These are phyloP conservation scores for Hanseniaspora thailandica DNA, from an alignment of 805 yeast genomes.

Conservation along the genomic window DNA sequence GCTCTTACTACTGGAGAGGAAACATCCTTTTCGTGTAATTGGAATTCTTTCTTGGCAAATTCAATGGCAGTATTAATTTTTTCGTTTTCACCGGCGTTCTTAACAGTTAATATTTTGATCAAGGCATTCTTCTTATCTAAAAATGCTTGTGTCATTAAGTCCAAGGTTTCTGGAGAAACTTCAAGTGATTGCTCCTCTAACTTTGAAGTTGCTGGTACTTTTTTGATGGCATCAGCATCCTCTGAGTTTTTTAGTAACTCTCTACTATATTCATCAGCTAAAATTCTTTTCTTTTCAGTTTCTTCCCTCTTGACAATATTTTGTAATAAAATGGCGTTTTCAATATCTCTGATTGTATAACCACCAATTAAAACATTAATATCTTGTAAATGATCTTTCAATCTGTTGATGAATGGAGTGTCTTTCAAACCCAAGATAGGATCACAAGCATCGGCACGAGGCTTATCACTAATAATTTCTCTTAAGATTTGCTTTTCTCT, in stretches of 20 bases:
- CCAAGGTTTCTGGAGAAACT: constrained; percentile 16
- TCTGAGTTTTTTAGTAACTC: background rate
- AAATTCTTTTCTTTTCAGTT: background rate
- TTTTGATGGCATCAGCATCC: background rate
- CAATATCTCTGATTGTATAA: constrained; percentile 52
- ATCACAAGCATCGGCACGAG: constrained; percentile 39
- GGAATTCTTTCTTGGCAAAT: constrained; percentile 69
- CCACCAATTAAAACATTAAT: constrained; percentile 53
- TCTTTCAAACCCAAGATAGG: constrained; percentile 70
- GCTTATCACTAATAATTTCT: constrained; percentile 9
- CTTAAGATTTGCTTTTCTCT: constrained; percentile 10
- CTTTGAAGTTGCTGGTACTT: background rate
- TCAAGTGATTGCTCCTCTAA: background rate
- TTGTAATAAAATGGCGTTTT: constrained; percentile 56
- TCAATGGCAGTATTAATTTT: constrained; percentile 44
- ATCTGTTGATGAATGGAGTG: constrained; percentile 56
- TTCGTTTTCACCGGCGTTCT: constrained; percentile 54
- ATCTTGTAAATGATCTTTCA: constrained; percentile 55
- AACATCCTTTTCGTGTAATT: constrained; percentile 76
- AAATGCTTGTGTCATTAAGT: constrained; percentile 29
- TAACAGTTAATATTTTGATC: constrained; percentile 58
- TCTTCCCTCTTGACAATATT: constrained; percentile 31
- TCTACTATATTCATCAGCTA: constrained; percentile 2
- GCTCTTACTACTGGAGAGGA: constrained; percentile 96
- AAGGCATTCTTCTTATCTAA: constrained; percentile 56